Evolutionary conservation across 345 rosid genomes (phyloP).

Genomic region (Aquilaria yunnanensis): DNA sequence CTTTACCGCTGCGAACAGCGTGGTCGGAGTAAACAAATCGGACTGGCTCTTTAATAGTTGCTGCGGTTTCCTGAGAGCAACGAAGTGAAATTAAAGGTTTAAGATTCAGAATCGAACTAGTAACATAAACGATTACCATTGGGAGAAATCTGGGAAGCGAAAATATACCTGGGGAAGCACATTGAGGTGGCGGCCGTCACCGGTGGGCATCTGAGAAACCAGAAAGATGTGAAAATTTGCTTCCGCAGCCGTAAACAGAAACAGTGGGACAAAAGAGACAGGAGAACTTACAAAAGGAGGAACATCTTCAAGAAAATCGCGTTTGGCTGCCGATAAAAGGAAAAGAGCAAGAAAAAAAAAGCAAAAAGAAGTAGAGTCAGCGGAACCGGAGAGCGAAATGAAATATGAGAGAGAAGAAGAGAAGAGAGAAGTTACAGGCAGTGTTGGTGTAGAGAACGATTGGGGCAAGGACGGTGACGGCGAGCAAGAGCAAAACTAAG

Average conservation of each 20-base stretch:
- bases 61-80: conserved; percentile 46
- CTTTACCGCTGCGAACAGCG: not conserved
- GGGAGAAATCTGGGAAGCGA: not conserved
- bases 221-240: conserved; percentile 1
- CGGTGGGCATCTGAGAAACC: conserved; percentile 44
- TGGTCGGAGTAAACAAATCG: conserved; percentile 51
- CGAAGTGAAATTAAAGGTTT: conserved; percentile 6
- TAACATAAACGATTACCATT: not conserved
- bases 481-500: conserved; percentile 57
- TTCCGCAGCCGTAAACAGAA: not conserved
- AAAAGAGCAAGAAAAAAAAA: not conserved
- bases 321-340: conserved; percentile 41
- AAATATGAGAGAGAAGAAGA: not conserved
- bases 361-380: not conserved
- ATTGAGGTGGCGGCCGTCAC: conserved; percentile 52
- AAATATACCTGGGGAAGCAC: conserved; percentile 62
- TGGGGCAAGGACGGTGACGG: conserved; percentile 73
- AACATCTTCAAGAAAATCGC: conserved; percentile 65
- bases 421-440: conserved; percentile 5
- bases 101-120: conserved; percentile 21
- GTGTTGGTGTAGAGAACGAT: conserved; percentile 58
- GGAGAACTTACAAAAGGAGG: conserved; percentile 47
- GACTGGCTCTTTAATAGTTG: conserved; percentile 38
- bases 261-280: not conserved
- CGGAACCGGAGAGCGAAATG: conserved; percentile 7